phyloP scores from a whole-genome alignment of 768 basidiomycete genomes.

The Collybiopsis luxurians region DNA sequence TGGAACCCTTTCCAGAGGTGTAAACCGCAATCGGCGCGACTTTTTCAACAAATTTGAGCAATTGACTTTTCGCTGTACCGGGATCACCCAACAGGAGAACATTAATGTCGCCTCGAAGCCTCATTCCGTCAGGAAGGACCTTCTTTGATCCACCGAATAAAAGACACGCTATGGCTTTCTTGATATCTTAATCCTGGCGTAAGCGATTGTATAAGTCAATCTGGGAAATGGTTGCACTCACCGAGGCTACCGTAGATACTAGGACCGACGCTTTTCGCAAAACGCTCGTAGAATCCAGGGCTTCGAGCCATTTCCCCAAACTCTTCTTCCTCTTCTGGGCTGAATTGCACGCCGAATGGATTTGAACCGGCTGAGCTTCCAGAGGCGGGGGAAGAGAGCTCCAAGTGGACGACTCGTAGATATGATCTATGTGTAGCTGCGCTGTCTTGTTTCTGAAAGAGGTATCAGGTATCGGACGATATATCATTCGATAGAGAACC shows the following conservation, averaged over 20 bases:
- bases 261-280: constrained; percentile 91
- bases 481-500: constrained; percentile 18
- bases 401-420: constrained; percentile 89
- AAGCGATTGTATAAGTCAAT: constrained; percentile 5
- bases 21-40: constrained; percentile 98
- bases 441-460: constrained; percentile 65
- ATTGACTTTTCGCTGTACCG: constrained; percentile 96
- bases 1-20: constrained; percentile 97
- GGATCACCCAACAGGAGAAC: constrained; percentile 96
- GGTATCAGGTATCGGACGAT: neutral
- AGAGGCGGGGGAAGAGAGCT: constrained; percentile 77
- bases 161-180: constrained; percentile 96
- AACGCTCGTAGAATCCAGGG: constrained; percentile 89
- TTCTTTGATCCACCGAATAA: constrained; percentile 98
- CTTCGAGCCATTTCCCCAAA: constrained; percentile 88
- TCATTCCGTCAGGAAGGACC: constrained; percentile 94
- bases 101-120: constrained; percentile 96
- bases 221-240: constrained; percentile 29
- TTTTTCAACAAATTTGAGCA: constrained; percentile 99
- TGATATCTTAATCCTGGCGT: constrained; percentile 70
- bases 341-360: constrained; percentile 85
- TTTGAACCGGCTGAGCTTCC: constrained; percentile 69
- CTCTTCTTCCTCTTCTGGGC: constrained; percentile 96
- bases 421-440: constrained; percentile 91
- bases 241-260: constrained; percentile 96